phyloP scores from a whole-genome alignment of 2,329 filamentous ascomycete species.

The Ophiognomonia clavigignenti-juglandacearum region DNA sequence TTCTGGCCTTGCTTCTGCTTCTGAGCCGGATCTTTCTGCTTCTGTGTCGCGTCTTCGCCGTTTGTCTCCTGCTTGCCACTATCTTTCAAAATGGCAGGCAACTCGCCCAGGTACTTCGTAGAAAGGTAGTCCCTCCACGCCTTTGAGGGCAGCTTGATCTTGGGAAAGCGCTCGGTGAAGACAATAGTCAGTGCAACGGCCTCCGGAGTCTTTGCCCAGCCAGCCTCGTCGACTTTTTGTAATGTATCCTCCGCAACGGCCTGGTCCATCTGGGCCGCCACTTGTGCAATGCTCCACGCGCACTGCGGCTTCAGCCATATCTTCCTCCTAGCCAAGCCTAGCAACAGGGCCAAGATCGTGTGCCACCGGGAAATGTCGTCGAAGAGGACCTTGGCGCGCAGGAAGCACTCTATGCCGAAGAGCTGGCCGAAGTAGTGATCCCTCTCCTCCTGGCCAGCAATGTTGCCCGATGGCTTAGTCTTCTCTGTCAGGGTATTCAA shows the following conservation, averaged over 20 bases:
- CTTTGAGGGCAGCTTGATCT: slow-evolving; percentile 59
- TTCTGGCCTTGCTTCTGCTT: slow-evolving; percentile 55
- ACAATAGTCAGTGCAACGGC: slow-evolving; percentile 86
- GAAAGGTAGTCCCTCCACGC: slow-evolving; percentile 77
- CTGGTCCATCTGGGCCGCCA: slow-evolving; percentile 57
- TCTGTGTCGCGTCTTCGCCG: slow-evolving; percentile 23
- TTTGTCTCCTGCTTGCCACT: slow-evolving; percentile 50
- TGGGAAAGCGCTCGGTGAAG: slow-evolving; percentile 58
- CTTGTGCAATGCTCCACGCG: slow-evolving; percentile 73
- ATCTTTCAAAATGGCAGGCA: slow-evolving; percentile 78
- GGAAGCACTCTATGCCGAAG: slow-evolving; percentile 82
- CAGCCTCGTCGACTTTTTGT: slow-evolving; percentile 55
- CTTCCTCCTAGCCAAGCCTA: slow-evolving; percentile 73
- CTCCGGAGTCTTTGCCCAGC: slow-evolving; percentile 76
- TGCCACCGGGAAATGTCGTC: slow-evolving; percentile 55
- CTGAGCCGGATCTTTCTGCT: slow-evolving; percentile 26
- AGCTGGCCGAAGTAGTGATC: slow-evolving; percentile 81
- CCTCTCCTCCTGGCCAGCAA: slow-evolving; percentile 69
- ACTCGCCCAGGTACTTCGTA: slow-evolving; percentile 58
- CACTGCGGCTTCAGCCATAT: slow-evolving; percentile 87
- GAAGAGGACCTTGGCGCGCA: slow-evolving; percentile 72
- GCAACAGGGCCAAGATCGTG: slow-evolving; percentile 65
- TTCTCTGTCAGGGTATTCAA: slow-evolving; percentile 50
- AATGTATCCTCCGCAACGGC: slow-evolving; percentile 59
- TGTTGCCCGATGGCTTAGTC: slow-evolving; percentile 48